These are phyloP conservation scores for Mucor velutinosus DNA, from an alignment of 371 early-diverging fungal genomes.

Conservation along the genomic window DNA sequence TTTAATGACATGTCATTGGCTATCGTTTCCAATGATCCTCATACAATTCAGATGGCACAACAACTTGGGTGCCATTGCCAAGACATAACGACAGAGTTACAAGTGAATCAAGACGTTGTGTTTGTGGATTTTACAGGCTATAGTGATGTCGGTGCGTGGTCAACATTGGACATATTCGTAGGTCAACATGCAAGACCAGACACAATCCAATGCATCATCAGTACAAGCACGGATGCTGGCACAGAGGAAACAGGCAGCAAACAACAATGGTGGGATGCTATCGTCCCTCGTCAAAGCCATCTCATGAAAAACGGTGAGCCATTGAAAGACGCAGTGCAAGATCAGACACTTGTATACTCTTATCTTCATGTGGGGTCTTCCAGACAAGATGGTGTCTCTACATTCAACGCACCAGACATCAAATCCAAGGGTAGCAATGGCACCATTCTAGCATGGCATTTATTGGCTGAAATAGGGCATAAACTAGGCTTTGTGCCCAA, in stretches of 20 bases:
- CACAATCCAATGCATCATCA: constrained; percentile 17
- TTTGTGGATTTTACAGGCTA: constrained; percentile 27
- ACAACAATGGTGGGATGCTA: background rate
- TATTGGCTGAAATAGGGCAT: constrained; percentile 43
- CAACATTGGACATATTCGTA: background rate
- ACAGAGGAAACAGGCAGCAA: background rate
- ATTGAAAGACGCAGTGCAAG: background rate
- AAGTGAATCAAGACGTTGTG: background rate
- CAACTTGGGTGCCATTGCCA: constrained; percentile 6
- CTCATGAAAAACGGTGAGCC: constrained; percentile 24
- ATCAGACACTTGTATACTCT: constrained; percentile 15
- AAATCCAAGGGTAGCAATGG: constrained; percentile 27
- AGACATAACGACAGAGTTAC: background rate
- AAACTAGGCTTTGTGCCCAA: constrained; percentile 48
- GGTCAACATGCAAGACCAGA: background rate
- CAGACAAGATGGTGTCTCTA: constrained; percentile 21
- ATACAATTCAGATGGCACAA: constrained; percentile 6
- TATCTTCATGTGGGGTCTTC: constrained; percentile 35
- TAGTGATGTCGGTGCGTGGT: background rate
- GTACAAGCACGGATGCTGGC: background rate
- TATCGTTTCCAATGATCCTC: constrained; percentile 18
- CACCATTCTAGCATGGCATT: constrained; percentile 46
- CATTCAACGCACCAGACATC: constrained; percentile 22
- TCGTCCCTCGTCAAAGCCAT: constrained; percentile 37
- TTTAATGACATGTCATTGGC: constrained; percentile 37